A percentile compares a stretch with the other conserved stretches of the same genome.
phyloP scores from a whole-genome alignment of 305 asterid species.

The Fraxinus ornus region DNA sequence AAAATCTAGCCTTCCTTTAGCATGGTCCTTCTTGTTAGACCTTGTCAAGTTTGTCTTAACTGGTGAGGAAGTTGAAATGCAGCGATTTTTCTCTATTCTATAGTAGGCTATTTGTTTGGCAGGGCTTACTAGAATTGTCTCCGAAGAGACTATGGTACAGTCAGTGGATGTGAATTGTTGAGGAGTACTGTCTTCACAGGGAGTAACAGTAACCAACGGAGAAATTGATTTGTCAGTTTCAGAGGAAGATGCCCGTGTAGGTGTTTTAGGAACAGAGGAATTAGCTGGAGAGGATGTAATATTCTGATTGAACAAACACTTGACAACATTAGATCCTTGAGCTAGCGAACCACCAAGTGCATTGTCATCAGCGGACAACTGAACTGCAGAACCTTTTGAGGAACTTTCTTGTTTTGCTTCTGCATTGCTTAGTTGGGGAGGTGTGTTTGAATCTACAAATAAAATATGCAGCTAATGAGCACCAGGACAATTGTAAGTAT shows the following conservation, averaged over 20 bases:
- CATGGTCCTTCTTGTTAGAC: conserved; percentile 63
- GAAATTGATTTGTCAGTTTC: conserved; percentile 60
- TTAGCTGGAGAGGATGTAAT: conserved; percentile 54
- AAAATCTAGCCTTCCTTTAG: conserved; percentile 83
- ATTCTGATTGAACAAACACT: conserved; percentile 72
- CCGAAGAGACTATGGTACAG: conserved; percentile 77
- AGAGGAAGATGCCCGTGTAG: conserved; percentile 64
- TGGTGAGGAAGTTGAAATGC: conserved; percentile 69
- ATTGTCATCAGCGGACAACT: conserved; percentile 27
- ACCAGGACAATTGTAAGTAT: background rate
- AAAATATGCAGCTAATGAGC: conserved; percentile 1
- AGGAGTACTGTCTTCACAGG: conserved; percentile 46
- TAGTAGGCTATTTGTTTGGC: conserved; percentile 67
- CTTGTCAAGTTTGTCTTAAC: conserved; percentile 49
- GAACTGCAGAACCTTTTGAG: conserved; percentile 27
- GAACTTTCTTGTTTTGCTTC: conserved; percentile 31
- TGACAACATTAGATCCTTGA: conserved; percentile 69
- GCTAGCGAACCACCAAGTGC: conserved; percentile 32
- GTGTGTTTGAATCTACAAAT: conserved; percentile 38
- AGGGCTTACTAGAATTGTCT: conserved; percentile 84
- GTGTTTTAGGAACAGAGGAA: conserved; percentile 78
- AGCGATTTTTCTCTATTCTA: conserved; percentile 75
- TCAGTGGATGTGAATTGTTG: conserved; percentile 61
- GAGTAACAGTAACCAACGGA: conserved; percentile 55
- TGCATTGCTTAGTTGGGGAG: conserved; percentile 33